Conservation (phyloP, 257 asterid species). For the Scutellaria baicalensis region DNA sequence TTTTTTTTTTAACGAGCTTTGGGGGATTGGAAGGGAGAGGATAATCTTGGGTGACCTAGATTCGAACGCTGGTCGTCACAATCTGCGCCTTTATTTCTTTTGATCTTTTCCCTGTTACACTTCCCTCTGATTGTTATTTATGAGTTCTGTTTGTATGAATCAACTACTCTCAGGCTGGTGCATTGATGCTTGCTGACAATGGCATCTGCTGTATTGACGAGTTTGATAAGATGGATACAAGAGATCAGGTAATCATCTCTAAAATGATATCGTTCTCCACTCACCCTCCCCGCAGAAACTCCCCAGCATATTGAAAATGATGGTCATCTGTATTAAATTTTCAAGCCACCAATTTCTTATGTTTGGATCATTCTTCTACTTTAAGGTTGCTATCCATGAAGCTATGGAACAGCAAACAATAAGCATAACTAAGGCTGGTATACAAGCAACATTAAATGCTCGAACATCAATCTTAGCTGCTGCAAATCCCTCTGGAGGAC, state of each 20-base stretch:
- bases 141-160: background rate
- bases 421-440: conserved; percentile 99
- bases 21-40: too few species aligned
- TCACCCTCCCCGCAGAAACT: background rate
- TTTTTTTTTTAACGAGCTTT: too few species aligned
- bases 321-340: background rate
- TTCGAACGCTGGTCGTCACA: too few species aligned
- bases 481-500: conserved; percentile 99
- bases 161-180: conserved; percentile 74
- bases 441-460: conserved; percentile 97
- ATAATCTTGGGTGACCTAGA: too few species aligned
- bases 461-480: conserved; percentile 98
- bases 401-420: conserved; percentile 99
- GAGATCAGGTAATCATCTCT: conserved; percentile 74
- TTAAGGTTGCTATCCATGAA: conserved; percentile 97
- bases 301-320: background rate
- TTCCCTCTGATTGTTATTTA: background rate
- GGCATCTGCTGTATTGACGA: conserved; percentile 98
- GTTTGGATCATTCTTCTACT: conserved; percentile 8
- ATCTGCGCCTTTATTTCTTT: too few species aligned
- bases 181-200: conserved; percentile 98
- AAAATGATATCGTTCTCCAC: background rate
- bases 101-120: background rate
- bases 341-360: conserved; percentile 9
- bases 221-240: conserved; percentile 95